Base-by-base conservation (phyloP, 2,329 filamentous ascomycete genomes). In the Hortaea sp. region DNA sequence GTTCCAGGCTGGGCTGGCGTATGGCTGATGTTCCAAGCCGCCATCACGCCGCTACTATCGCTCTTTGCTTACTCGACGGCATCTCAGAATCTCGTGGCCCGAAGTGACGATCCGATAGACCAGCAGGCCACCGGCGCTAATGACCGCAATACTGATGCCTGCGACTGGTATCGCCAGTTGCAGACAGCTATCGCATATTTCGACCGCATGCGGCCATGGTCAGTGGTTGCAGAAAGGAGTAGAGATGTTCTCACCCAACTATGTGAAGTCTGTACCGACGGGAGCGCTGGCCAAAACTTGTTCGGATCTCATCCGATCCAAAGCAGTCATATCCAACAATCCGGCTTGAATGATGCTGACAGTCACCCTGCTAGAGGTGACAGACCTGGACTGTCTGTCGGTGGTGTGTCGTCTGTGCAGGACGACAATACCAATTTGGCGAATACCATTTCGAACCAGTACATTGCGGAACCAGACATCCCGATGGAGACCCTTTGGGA, bases 1-100 rank as follows among this genome's bases (percentile, higher is more conserved):
- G 85, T 89, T 68, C 79, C 79, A 0, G 84, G 84, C 6, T 89
- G 84, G 85, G 86, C 87, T 61, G 85, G 82, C 0, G 84, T 85
- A 2, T 88, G 84, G 84, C 83, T 88, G 65, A 75, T 86, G 49
- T 89, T 87, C 66, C 85, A 89, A 63, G 84, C 85, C 0, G 79
- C 79, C 52, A 85, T 89, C 81, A 80, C 89, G 6, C 85, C 85
- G 0, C 74, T 90, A 1, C 76, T 90, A 7, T 83, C 78, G 20
- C 71, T 89, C 9, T 87, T 88, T 62, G 55, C 58, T 1, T 49
- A 56, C 5, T 44, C 61, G 7, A 53, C 53, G 20, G 20, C 20
- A 1, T 41, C 53, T 29, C 48, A 49, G 5, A 38, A 37, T 7
- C 29, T 43, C 7, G 20, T 46, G 6, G 35, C 41, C 4, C 20